A percentile compares a stretch with the other conserved stretches of the same genome.
Conservation (phyloP, 768 basidiomycete genomes). For the Mycena sanguinolenta region DNA sequence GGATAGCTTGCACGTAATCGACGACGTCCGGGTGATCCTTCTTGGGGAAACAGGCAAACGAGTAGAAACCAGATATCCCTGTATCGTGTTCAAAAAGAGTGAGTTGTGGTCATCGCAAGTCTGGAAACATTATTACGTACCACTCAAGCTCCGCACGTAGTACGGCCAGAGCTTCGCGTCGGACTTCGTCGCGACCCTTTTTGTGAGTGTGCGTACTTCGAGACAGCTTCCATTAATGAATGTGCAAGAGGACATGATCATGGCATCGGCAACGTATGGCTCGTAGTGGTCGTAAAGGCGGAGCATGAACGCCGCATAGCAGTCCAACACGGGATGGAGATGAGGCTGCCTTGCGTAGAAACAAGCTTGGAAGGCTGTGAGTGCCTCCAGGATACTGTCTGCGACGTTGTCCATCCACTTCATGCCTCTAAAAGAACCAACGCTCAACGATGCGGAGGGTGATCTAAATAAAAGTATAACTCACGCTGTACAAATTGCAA, state of each 20-base stretch:
- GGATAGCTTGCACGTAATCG: constrained; percentile 22
- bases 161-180: constrained; percentile 24
- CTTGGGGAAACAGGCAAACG: constrained; percentile 22
- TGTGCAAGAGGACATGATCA: constrained; percentile 15
- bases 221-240: constrained; percentile 23
- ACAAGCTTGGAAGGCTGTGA: constrained; percentile 2
- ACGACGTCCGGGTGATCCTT: constrained; percentile 22
- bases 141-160: constrained; percentile 22
- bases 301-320: constrained; percentile 4
- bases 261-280: constrained; percentile 18
- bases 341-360: constrained; percentile 13
- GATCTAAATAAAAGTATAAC: background rate
- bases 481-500: constrained; percentile 17
- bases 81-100: background rate
- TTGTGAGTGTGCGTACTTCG: constrained; percentile 15
- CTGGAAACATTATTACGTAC: background rate
- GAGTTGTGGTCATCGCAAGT: background rate
- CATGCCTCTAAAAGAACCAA: constrained; percentile 12
- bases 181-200: background rate
- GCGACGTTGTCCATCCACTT: constrained; percentile 28
- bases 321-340: constrained; percentile 4
- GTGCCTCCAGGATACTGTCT: constrained; percentile 12
- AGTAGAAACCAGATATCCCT: constrained; percentile 19
- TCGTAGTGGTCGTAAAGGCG: constrained; percentile 19
- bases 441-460: background rate